phyloP scores from a whole-genome alignment of 768 basidiomycete species.

The Kwoniella dendrophila region DNA sequence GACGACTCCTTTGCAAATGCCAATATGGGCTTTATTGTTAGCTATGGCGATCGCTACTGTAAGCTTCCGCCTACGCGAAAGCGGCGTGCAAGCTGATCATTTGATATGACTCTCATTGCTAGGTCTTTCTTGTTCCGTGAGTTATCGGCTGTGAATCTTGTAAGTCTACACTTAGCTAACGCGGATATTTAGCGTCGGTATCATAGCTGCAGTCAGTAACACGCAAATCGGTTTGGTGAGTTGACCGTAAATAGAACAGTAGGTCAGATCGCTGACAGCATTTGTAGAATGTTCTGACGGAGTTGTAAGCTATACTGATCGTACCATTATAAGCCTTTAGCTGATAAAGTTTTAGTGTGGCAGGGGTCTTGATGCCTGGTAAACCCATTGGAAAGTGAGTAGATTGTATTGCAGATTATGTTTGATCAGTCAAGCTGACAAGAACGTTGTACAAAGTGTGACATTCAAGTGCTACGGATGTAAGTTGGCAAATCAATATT shows the following conservation, averaged over 20 bases:
- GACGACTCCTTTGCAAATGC: constrained; percentile 54
- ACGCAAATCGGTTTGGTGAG: constrained; percentile 54
- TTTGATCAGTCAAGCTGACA: background rate
- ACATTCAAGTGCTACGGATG: constrained; percentile 54
- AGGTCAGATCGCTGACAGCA: constrained; percentile 17
- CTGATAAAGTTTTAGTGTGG: constrained; percentile 40
- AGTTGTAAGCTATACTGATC: constrained; percentile 45
- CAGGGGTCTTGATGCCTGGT: constrained; percentile 54
- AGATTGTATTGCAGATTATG: constrained; percentile 1
- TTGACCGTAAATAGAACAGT: background rate
- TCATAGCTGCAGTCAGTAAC: constrained; percentile 55
- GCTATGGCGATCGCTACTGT: constrained; percentile 52
- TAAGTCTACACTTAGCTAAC: background rate
- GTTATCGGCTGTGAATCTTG: background rate
- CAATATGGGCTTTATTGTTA: constrained; percentile 53
- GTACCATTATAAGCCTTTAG: background rate
- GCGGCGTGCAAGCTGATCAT: background rate
- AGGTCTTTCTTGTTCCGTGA: constrained; percentile 52
- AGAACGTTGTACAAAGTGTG: constrained; percentile 38
- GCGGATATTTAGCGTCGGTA: constrained; percentile 44
- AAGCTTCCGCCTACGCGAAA: constrained; percentile 5
- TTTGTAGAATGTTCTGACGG: constrained; percentile 56
- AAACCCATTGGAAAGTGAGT: constrained; percentile 56
- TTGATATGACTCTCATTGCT: constrained; percentile 8
- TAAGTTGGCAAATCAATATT: constrained; percentile 18